A percentile compares a stretch with the other conserved stretches of the same genome.
These are phyloP conservation scores for Lonicera japonica DNA, from an alignment of 129 eudicot species.

Conservation along the genomic window DNA sequence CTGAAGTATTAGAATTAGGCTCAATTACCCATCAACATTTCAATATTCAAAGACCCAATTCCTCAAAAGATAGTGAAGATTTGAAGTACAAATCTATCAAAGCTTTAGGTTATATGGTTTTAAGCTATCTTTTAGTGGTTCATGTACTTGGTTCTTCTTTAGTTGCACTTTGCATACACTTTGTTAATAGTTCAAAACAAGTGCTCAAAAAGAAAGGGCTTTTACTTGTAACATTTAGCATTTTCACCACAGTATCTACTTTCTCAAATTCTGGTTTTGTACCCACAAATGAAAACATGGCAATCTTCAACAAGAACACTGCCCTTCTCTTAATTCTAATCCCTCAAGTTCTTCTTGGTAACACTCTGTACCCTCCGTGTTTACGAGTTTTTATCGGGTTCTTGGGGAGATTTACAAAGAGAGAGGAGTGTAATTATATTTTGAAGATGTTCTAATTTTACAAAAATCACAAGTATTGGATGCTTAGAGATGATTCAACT, in stretches of 20 bases:
- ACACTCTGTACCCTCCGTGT: conserved; percentile 55
- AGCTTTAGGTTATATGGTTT: conserved; percentile 44
- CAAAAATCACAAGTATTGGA: no score
- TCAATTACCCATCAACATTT: conserved; percentile 15
- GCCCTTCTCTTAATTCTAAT: conserved; percentile 54
- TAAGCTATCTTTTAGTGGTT: conserved; percentile 41
- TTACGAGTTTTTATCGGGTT: conserved; percentile 44
- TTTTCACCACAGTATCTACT: conserved; percentile 66
- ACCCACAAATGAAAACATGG: conserved; percentile 84
- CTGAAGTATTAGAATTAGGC: conserved; percentile 17
- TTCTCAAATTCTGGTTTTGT: conserved; percentile 74
- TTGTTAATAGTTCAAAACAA: conserved; percentile 35
- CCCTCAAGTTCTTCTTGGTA: conserved; percentile 68
- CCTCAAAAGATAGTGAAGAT: conserved; percentile 2
- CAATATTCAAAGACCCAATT: no score
- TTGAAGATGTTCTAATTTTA: no score
- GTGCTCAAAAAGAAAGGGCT: conserved; percentile 50
- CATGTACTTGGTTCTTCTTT: conserved; percentile 38
- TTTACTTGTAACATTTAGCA: conserved; percentile 31
- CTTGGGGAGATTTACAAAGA: conserved; percentile 38
- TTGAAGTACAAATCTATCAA: conserved; percentile 39
- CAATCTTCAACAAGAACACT: conserved; percentile 47
- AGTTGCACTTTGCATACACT: conserved; percentile 30
- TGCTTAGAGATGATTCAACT: no score
- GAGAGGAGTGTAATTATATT: conserved; percentile 45